Base-by-base conservation (phyloP, 169 alveolate genomes). In the Plasmodium knowlesi region DNA sequence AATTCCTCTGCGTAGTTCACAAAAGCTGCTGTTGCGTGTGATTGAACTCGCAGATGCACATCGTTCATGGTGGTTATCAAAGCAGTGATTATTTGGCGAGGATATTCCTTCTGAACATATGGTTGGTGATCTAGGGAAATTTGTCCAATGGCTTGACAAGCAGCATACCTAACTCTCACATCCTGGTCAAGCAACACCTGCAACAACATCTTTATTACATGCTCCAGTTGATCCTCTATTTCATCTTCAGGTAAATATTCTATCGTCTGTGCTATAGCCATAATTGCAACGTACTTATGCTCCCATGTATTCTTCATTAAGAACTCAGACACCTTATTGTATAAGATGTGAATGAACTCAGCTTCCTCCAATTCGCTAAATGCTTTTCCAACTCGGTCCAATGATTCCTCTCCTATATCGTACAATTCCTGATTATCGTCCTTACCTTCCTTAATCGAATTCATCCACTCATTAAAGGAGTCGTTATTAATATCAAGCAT, bases 1-100 rank as follows among this genome's bases (percentile, higher is more conserved):
- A 98, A 97, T 83, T 98, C 99, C 91, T 98, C 99, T 0, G 99
- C 97, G 83, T 95, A 98, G 94, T 98, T 98, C 28, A 98, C 96
- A 79, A 98, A 97, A 37, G 99, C 99, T 41, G 99, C 98, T 78
- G 97, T 95, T 1, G 99, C 99, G 89, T 98, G 99, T 9, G 98
- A 96, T 71, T 97, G 98, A 37, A 98, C 99, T 30, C 98, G 88
- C 3, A 97, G 95, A 39, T 97, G 97, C 3, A 79, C 92, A 79
- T 97, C 99, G 83, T 98, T 97, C 94, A 98, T 93, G 39, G 98
- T 92, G 67, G 84, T 94, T 71, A 97, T 95, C 54, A 98, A 97
- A 22, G 97, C 97, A 5, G 98, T 97, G 25, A 97, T 88, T 46
- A 97, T 93, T 92, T 95, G 96, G 39, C 84, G 92, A 57, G 84